Conservation (phyloP, 78 protist species). For the Dictyostelium intermedium region DNA sequence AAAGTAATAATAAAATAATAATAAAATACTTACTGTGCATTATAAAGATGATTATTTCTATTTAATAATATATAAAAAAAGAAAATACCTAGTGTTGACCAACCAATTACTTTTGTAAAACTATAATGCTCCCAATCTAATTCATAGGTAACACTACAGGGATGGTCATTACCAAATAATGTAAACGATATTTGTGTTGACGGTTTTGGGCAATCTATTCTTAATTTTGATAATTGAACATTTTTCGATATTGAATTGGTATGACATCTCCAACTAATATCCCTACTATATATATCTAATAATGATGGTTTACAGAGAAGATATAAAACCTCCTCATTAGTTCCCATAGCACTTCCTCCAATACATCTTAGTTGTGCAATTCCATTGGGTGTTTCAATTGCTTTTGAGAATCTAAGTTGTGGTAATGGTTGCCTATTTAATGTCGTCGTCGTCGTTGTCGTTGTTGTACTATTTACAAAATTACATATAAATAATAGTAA, state of each 20-base stretch:
- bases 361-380: neutral
- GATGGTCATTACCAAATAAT: constrained; percentile 26
- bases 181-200: neutral
- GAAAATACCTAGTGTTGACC: neutral
- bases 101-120: neutral
- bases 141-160: constrained; percentile 16
- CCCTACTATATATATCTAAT: constrained; percentile 1
- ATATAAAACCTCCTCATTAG: neutral
- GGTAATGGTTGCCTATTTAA: neutral
- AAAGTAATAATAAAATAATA: neutral
- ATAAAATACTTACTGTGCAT: constrained; percentile 4
- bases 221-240: constrained; percentile 22
- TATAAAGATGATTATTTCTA: constrained; percentile 12
- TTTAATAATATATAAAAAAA: constrained; percentile 21
- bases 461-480: neutral
- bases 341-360: constrained; percentile 9
- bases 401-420: constrained; percentile 11
- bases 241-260: constrained; percentile 4
- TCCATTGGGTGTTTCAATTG: neutral
- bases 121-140: constrained; percentile 7
- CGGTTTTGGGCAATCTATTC: neutral
- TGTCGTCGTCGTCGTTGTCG: neutral
- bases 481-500: neutral
- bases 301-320: constrained; percentile 11
- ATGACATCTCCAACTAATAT: constrained; percentile 27